Evolutionary conservation across 805 yeast genomes (phyloP).

Genomic region (Crinitomyces ghanaensis): DNA sequence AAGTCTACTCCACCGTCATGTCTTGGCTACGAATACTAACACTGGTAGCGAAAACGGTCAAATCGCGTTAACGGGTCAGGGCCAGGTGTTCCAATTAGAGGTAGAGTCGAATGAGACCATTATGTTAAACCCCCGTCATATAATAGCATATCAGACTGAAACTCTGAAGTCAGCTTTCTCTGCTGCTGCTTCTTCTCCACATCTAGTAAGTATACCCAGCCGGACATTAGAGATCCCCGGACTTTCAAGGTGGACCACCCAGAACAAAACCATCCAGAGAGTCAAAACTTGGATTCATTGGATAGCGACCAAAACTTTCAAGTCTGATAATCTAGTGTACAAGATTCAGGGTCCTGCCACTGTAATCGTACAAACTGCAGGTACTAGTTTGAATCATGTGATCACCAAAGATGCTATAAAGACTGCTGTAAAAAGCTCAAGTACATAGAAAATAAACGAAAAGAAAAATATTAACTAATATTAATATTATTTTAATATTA

Average conservation of each 20-base stretch:
- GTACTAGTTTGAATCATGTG: constrained; percentile 16
- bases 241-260: constrained; percentile 3
- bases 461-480: constrained; percentile 1
- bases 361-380: constrained; percentile 20
- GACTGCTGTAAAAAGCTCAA: not conserved
- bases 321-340: constrained; percentile 20
- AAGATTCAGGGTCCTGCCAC: constrained; percentile 23
- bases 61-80: constrained; percentile 31
- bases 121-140: constrained; percentile 29
- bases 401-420: constrained; percentile 17
- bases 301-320: constrained; percentile 13
- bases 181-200: constrained; percentile 5
- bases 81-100: constrained; percentile 30
- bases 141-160: constrained; percentile 30
- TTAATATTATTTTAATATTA: constrained; percentile 2
- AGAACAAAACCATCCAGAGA: constrained; percentile 2
- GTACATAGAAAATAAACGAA: not conserved
- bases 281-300: constrained; percentile 8
- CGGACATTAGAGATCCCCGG: constrained; percentile 2
- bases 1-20: no score
- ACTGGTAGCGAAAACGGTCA: constrained; percentile 31
- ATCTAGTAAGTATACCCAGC: constrained; percentile 3
- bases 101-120: constrained; percentile 29
- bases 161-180: constrained; percentile 6
- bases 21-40: no score